Conservation (phyloP, 164 flowering plant species). For the Chloranthus sessilifolius region DNA sequence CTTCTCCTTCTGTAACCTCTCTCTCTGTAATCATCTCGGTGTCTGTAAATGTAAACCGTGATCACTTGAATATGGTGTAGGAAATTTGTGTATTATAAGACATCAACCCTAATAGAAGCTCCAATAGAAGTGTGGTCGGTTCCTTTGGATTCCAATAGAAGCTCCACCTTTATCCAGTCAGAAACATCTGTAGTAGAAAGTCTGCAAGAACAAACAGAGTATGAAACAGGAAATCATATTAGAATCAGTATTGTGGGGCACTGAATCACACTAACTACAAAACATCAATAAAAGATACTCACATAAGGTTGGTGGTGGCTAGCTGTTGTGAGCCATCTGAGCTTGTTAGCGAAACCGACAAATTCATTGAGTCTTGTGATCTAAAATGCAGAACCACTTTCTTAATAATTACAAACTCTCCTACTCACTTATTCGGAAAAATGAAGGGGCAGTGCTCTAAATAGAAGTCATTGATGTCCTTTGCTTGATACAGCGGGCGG, state of each 20-base stretch:
- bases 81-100: no score
- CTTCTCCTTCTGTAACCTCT: constrained; percentile 50
- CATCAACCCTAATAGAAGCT: no score
- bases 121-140: constrained; percentile 50
- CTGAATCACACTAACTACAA: no score
- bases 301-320: constrained; percentile 55
- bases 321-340: constrained; percentile 49
- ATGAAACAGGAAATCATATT: no score
- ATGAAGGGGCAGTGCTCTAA: no score
- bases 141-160: constrained; percentile 52
- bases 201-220: constrained; percentile 33
- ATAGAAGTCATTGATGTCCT: no score
- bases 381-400: constrained; percentile 63
- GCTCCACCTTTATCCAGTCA: constrained; percentile 72
- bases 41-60: constrained; percentile 24
- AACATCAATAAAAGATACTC: constrained; percentile 18
- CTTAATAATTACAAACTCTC: no score
- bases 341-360: constrained; percentile 58
- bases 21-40: constrained; percentile 33
- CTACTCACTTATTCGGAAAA: no score
- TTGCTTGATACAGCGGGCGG: no score
- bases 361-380: constrained; percentile 47
- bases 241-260: no score
- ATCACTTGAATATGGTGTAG: no score
- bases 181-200: constrained; percentile 47